Base-by-base conservation (phyloP, 2,329 filamentous ascomycete genomes). In the Microdochium paspali region DNA sequence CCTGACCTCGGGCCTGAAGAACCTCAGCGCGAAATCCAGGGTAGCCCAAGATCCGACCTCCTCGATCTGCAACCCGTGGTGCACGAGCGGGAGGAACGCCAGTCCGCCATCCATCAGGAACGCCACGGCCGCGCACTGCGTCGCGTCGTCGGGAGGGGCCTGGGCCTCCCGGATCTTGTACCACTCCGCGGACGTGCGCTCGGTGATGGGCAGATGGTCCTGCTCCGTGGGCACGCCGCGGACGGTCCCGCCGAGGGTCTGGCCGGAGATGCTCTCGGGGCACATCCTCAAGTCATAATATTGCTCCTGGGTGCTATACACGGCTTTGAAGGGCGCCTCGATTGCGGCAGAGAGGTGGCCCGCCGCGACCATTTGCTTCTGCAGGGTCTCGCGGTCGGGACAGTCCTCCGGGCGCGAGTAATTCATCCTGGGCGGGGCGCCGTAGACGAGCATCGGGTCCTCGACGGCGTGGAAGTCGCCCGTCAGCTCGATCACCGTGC, bases 21-120 rank as follows among this genome's bases (percentile, higher is more conserved):
- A 52, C 1, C 73, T 60, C 48, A 77, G 48, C 3, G 74, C 66
- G 55, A 77, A 77, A 51, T 77, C 73, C n/a, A 77, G 53, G 10
- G 64, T 69, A 2, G 67, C 69, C 46, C 67, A 72, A 2, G 72
- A 70, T 6, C 53, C 63, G 0, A 61, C 62, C 31, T 76, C 71
- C 2, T 69, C 64, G 31, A 75, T 61, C 53, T 63, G 70, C 58
- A 65, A 54, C 10, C 70, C 62, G 45, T 58, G 64, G 46, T 72
- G 71, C 1, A 58, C 60, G 45, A 77, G 51, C 0, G 72, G 70
- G 1, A 68, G 28, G 31, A 76, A 74, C 0, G 69, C 58, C 3
- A 76, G 52, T 0, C 59, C 69, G 0, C 61, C 66, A 26, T 77
- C 73, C 59, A 73, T 65, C 1, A 68, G 47, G 24, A 74, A 76